These are phyloP conservation scores for Mycena leptocephala DNA, from an alignment of 768 basidiomycete species.

Conservation along the genomic window DNA sequence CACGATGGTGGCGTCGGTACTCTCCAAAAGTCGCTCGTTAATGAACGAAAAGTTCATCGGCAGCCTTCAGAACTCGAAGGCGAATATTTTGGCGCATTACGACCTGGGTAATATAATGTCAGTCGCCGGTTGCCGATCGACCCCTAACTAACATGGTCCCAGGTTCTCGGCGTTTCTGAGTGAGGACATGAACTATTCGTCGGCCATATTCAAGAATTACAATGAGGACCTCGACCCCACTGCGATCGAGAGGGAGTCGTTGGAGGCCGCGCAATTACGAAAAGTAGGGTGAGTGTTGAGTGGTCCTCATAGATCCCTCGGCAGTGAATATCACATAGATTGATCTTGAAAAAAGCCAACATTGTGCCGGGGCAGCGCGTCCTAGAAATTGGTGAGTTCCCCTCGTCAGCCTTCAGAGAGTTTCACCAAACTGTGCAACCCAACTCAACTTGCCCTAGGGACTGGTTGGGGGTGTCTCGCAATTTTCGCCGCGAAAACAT, in stretches of 20 bases:
- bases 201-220: constrained; percentile 59
- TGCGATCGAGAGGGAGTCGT: constrained; percentile 39
- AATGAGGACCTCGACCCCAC: constrained; percentile 60
- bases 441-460: constrained; percentile 41
- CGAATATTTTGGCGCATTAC: constrained; percentile 70
- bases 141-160: too few relatives aligned
- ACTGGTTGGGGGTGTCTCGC: constrained; percentile 71
- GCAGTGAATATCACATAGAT: neutral
- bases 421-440: too few relatives aligned
- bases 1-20: neutral
- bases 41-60: constrained; percentile 52
- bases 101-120: constrained; percentile 72
- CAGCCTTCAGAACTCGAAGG: constrained; percentile 61
- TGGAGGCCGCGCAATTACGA: constrained; percentile 36
- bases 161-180: constrained; percentile 54
- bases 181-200: constrained; percentile 72
- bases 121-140: too few relatives aligned
- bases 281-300: constrained; percentile 38
- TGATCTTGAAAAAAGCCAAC: constrained; percentile 63
- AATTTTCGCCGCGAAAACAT: constrained; percentile 59
- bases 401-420: too few relatives aligned
- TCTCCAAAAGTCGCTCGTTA: neutral
- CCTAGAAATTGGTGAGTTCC: constrained; percentile 57
- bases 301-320: too few relatives aligned
- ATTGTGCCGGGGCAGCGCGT: constrained; percentile 65